Conservation (phyloP, 2,329 filamentous ascomycete species). For the Fusarium neocosmosporiellum region DNA sequence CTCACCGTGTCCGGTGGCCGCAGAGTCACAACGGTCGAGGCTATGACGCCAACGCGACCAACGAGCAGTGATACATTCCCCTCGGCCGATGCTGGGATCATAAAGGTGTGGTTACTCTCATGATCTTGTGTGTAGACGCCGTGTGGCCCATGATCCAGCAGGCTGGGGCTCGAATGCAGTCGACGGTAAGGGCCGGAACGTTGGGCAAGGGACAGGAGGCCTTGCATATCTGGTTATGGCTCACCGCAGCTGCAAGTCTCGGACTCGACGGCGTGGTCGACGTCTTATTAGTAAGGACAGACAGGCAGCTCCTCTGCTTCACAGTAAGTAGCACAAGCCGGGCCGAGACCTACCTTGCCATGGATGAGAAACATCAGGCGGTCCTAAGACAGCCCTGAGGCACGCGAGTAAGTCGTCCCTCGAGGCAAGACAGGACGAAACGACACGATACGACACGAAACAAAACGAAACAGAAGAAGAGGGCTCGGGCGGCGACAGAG, state of each 20-base stretch:
- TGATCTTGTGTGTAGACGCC: slow-evolving; percentile 7
- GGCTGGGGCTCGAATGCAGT: not conserved
- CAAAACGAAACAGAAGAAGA: not conserved
- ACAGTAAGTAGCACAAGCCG: slow-evolving; percentile 14
- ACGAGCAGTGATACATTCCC: slow-evolving; percentile 4
- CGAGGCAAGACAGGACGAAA: slow-evolving; percentile 4
- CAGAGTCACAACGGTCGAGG: not conserved
- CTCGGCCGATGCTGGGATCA: not conserved
- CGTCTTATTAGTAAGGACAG: slow-evolving; percentile 7
- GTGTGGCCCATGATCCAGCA: slow-evolving; percentile 4
- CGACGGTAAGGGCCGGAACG: not conserved
- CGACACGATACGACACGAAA: slow-evolving; percentile 7
- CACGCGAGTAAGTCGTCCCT: not conserved
- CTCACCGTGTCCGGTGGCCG: not conserved
- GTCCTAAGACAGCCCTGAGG: not conserved
- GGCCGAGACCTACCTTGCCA: slow-evolving; percentile 3
- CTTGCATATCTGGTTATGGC: slow-evolving; percentile 17
- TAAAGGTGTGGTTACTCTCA: slow-evolving; percentile 13
- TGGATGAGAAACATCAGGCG: slow-evolving; percentile 7
- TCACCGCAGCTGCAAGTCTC: slow-evolving; percentile 32
- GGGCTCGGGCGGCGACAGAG: not conserved
- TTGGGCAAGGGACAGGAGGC: slow-evolving; percentile 12
- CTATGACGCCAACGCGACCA: not conserved
- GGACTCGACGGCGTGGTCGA: slow-evolving; percentile 27
- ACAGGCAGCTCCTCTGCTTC: not conserved